These are phyloP conservation scores for Fonsecaea monophora DNA, from an alignment of 2,329 filamentous ascomycete species.

Conservation along the genomic window DNA sequence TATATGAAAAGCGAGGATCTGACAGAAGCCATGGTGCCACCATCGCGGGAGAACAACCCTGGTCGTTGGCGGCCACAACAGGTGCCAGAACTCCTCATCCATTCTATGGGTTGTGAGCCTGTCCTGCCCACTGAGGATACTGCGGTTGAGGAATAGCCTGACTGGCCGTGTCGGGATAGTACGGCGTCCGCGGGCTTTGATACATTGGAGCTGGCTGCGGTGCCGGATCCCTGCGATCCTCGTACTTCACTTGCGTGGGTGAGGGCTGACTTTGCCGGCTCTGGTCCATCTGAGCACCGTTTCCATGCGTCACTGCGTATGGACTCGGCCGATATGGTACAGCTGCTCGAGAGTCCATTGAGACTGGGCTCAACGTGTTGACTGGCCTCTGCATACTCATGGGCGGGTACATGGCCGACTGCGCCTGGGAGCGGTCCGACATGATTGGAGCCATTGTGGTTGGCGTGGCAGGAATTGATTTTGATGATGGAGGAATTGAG, in stretches of 20 bases:
- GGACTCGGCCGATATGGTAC: conserved; percentile 35
- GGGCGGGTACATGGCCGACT: conserved; percentile 39
- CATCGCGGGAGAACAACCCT: neutral
- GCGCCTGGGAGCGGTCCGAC: conserved; percentile 33
- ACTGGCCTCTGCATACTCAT: conserved; percentile 39
- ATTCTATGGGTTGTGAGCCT: conserved; percentile 20
- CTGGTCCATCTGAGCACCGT: conserved; percentile 32
- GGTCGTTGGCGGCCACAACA: neutral
- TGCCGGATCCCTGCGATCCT: conserved; percentile 35
- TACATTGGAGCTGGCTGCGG: conserved; percentile 32
- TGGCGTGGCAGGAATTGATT: conserved; percentile 36
- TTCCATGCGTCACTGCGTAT: conserved; percentile 33
- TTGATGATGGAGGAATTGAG: conserved; percentile 32
- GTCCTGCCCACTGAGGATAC: conserved; percentile 32
- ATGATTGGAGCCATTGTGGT: conserved; percentile 38
- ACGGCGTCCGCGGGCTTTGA: conserved; percentile 31
- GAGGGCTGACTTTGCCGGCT: conserved; percentile 37
- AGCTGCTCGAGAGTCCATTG: conserved; percentile 36
- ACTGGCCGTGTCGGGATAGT: conserved; percentile 30
- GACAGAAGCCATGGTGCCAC: neutral
- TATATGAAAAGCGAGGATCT: neutral
- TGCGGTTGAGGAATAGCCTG: conserved; percentile 28
- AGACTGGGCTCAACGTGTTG: conserved; percentile 39
- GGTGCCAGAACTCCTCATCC: neutral
- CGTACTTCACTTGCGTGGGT: conserved; percentile 35